These are phyloP conservation scores for Ophiocordyceps robertsii DNA, from an alignment of 2,329 filamentous ascomycete species.

Conservation along the genomic window DNA sequence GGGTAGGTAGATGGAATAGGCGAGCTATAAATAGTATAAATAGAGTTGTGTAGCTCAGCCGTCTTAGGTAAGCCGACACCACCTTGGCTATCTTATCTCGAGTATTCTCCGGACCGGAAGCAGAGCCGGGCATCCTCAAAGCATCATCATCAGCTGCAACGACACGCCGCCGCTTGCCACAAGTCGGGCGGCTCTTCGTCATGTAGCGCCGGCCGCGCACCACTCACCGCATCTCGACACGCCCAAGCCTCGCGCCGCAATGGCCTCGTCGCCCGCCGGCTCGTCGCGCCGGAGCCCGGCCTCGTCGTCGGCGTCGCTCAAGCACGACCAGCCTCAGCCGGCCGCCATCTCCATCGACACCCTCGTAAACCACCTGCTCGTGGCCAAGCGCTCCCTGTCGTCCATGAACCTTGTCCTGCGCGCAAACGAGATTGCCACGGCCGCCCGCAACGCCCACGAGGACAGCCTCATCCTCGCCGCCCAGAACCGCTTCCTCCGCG, in stretches of 20 bases:
- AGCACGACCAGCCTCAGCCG: slow-evolving; percentile 9
- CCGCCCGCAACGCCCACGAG: slow-evolving; percentile 62
- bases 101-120: no score
- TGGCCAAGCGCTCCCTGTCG: slow-evolving; percentile 75
- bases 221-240: neutral
- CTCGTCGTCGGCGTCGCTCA: slow-evolving; percentile 21
- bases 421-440: slow-evolving; percentile 73
- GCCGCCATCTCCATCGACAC: slow-evolving; percentile 45
- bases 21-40: no score
- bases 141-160: no score
- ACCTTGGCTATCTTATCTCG: no score
- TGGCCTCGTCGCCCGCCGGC: slow-evolving; percentile 19
- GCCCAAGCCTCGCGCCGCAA: slow-evolving; percentile 7
- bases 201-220: slow-evolving; percentile 1
- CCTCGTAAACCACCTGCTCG: slow-evolving; percentile 72
- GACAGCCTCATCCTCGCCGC: slow-evolving; percentile 63
- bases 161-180: neutral
- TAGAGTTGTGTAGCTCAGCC: no score
- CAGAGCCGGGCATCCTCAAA: no score
- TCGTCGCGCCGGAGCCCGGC: slow-evolving; percentile 22
- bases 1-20: no score
- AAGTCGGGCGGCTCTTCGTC: neutral
- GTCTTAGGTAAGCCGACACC: no score
- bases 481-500: slow-evolving; percentile 53
- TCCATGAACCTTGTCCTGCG: slow-evolving; percentile 73